phyloP scores from a whole-genome alignment of 768 basidiomycete species.

The Galerina sulciceps region DNA sequence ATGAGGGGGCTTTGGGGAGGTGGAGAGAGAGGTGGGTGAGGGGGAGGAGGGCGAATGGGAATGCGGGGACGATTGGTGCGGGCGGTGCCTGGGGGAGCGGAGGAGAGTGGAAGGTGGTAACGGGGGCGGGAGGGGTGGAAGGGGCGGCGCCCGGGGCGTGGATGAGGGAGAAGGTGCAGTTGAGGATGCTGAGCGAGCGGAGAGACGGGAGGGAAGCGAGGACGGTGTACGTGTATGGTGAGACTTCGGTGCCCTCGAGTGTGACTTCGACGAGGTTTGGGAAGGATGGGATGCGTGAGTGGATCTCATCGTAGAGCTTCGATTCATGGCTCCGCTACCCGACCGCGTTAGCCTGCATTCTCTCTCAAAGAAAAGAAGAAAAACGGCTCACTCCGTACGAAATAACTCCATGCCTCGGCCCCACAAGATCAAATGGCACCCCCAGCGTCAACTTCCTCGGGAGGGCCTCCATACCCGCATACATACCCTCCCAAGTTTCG shows the following conservation, averaged over 20 bases:
- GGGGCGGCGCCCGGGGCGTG: background rate
- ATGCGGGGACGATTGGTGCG: too few relatives aligned
- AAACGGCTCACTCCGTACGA: too few relatives aligned
- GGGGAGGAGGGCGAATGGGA: background rate
- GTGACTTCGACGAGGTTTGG: background rate
- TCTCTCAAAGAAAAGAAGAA: too few relatives aligned
- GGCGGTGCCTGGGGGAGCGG: background rate
- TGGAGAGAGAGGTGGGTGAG: too few relatives aligned
- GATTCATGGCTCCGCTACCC: too few relatives aligned
- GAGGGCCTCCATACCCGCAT: constrained; percentile 12
- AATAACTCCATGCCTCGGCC: background rate
- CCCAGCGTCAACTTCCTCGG: constrained; percentile 26
- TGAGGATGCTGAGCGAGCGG: background rate
- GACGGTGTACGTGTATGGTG: background rate
- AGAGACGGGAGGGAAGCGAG: background rate
- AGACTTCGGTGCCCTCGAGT: background rate
- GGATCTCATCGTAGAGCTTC: background rate
- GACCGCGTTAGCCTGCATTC: too few relatives aligned
- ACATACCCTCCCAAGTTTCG: constrained; percentile 24
- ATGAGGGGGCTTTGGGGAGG: too few relatives aligned
- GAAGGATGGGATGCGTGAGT: background rate
- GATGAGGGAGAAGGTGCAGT: background rate
- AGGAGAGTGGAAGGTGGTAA: background rate
- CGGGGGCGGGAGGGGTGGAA: background rate
- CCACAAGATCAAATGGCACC: constrained; percentile 23